Base-by-base conservation (phyloP, 352 stramenopile genomes). In the Elongisporangium senticosum region DNA sequence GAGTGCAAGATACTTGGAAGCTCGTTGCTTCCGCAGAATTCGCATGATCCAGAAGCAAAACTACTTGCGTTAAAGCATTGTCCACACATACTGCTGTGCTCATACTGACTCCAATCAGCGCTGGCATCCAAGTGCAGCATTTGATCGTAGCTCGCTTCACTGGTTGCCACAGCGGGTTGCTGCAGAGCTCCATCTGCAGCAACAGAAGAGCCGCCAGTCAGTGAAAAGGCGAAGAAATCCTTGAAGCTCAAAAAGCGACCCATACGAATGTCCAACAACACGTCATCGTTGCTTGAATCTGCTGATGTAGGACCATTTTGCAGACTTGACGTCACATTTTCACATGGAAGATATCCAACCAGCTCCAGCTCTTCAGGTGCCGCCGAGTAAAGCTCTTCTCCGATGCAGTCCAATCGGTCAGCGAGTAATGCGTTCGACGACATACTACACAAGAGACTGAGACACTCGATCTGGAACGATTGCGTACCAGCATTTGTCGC, bases 331-430 rank as follows among this genome's bases (percentile, higher is more conserved):
- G n/a, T 23, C 33, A 57, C 19, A 22, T 15, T 28, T 20, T 58
- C 59, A 24, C 58, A 67, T 23, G 72, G 74, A 13, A 84, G 53
- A 59, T 84, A 86, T 0, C 74, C 77, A 17, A 49, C 43, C 26
- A 80, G 40, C 43, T 84, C 70, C 11, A 50, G 47, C 24, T 86
- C 77, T 51, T 86, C 77, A 2, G 70, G 74, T 7, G 84, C 48
- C 7, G 23, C 11, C 5, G 48, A 23, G 7, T 22, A 19, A 2
- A 23, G 40, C 4, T 28, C 55, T 37, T 56, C 22, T 55, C 55
- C 55, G 23, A 53, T 28, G 19, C 58, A 43, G 14, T 52, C n/a
- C 51, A 47, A 50, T 7, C 55, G 58, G 21, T 68, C 62, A 3
- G 58, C 47, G 1, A 68, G 50, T 22, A 69, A 39, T 13, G 20